Evolutionary conservation across 805 yeast species (phyloP), one percentile per base, ranked within the genome.

Genomic region (Komagataella mondaviorum): DNA sequence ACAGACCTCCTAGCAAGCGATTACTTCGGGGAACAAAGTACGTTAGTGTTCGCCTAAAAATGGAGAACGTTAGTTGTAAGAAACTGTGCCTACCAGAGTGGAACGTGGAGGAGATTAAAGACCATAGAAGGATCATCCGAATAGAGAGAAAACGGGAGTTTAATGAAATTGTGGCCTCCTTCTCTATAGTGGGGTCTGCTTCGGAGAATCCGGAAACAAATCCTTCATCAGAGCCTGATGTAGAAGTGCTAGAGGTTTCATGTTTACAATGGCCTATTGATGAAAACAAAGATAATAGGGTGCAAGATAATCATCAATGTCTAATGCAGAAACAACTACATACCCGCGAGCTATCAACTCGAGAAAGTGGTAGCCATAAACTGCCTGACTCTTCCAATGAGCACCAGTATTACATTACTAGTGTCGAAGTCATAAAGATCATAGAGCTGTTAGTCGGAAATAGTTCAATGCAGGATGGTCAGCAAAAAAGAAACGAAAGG

Each of bases 361-460:
- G n/a, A n/a, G n/a, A n/a, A n/a, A n/a, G n/a, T n/a, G n/a, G n/a
- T n/a, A n/a, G n/a, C n/a, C n/a, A n/a, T n/a, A n/a, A n/a, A n/a
- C n/a, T n/a, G n/a, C n/a, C n/a, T n/a, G n/a, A n/a, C n/a, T n/a
- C n/a, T n/a, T n/a, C n/a, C n/a, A n/a, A n/a, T n/a, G n/a, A n/a
- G n/a, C n/a, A n/a, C n/a, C n/a, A 60, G 6, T 71, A 65, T 60
- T 81, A 80, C 64, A 77, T 81, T 52, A 81, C 87, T 1, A 75
- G 81, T 52, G 85, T 81, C 43, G 87, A 81, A 59, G 85, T n/a
- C n/a, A n/a, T n/a, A n/a, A n/a, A n/a, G n/a, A n/a, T n/a, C n/a
- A n/a, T n/a, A n/a, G n/a, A n/a, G 81, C 17, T 80, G 49, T 60
- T 81, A 47, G 78, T 81, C 55, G 81, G 83, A 5, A 69, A 75